Evolutionary conservation across 2,329 filamentous ascomycete genomes (phyloP).

Genomic region (Xylariales sp.): DNA sequence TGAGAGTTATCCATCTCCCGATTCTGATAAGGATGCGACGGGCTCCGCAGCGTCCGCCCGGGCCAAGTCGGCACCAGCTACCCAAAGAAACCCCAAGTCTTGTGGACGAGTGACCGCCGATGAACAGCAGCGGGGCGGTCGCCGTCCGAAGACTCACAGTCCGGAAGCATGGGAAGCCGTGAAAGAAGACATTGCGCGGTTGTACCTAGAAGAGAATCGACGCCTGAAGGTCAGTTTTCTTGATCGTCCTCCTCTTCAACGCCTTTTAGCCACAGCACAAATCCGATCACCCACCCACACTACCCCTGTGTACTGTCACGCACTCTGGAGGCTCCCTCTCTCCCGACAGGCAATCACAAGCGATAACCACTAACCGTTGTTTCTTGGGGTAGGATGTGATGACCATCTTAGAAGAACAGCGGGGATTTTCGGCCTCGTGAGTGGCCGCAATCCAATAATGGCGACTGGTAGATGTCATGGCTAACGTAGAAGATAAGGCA

Average conservation of each 20-base stretch:
- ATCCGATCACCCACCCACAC: no score
- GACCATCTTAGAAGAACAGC: slow-evolving; percentile 44
- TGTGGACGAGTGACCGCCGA: slow-evolving; percentile 14
- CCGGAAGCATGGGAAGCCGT: slow-evolving; percentile 40
- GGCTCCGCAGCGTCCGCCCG: slow-evolving; percentile 17
- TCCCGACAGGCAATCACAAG: background rate
- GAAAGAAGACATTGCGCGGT: slow-evolving; percentile 45
- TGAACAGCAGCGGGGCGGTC: slow-evolving; percentile 27
- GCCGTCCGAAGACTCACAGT: slow-evolving; percentile 43
- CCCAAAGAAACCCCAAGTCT: slow-evolving; percentile 19
- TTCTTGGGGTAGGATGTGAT: slow-evolving; percentile 45
- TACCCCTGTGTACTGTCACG: background rate
- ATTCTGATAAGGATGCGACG: slow-evolving; percentile 17
- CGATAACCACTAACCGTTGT: slow-evolving; percentile 16
- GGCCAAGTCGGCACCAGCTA: slow-evolving; percentile 16
- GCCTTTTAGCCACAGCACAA: background rate
- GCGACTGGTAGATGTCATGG: background rate
- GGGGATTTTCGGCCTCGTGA: slow-evolving; percentile 48
- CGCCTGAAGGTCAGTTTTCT: slow-evolving; percentile 45
- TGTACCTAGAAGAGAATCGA: slow-evolving; percentile 48
- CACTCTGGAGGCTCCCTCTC: background rate
- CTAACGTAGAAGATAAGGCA: slow-evolving; percentile 38
- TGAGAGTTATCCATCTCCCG: slow-evolving; percentile 28
- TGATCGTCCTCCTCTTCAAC: background rate
- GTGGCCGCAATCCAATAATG: slow-evolving; percentile 16